These are phyloP conservation scores for Paramecium octaurelia DNA, from an alignment of 73 alveolate species.

Conservation along the genomic window DNA sequence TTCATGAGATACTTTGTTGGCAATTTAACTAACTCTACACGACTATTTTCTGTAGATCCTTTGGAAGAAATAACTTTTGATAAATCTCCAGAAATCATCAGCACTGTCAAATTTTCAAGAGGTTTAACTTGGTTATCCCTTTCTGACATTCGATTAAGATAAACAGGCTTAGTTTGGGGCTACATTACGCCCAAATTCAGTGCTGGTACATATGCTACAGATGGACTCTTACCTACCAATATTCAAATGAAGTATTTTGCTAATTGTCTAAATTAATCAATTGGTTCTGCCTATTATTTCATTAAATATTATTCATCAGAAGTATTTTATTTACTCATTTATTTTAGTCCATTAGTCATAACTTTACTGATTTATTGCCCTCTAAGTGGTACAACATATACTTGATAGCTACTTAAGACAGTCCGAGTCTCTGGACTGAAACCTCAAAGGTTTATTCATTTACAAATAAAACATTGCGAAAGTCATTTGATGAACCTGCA, in stretches of 20 bases:
- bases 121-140: slow-evolving; percentile 20
- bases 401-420: slow-evolving; percentile 6
- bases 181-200: background rate
- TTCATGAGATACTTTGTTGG: slow-evolving; percentile 17
- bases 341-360: background rate
- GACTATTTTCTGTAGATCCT: background rate
- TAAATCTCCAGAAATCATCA: background rate
- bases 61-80: background rate
- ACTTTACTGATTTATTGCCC: background rate
- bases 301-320: background rate
- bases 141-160: slow-evolving; percentile 1
- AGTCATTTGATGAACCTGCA: slow-evolving; percentile 16
- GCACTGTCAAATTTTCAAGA: background rate
- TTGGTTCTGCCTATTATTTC: background rate
- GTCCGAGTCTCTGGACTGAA: slow-evolving; percentile 31
- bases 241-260: slow-evolving; percentile 23
- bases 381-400: slow-evolving; percentile 28
- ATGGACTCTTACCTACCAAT: background rate
- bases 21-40: background rate
- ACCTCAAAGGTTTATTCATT: background rate
- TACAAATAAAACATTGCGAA: background rate
- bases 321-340: background rate
- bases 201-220: background rate
- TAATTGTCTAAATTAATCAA: slow-evolving; percentile 10
- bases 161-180: slow-evolving; percentile 31